Evolutionary conservation across 768 basidiomycete genomes (phyloP).

Genomic region (Phlegmacium glaucopus): DNA sequence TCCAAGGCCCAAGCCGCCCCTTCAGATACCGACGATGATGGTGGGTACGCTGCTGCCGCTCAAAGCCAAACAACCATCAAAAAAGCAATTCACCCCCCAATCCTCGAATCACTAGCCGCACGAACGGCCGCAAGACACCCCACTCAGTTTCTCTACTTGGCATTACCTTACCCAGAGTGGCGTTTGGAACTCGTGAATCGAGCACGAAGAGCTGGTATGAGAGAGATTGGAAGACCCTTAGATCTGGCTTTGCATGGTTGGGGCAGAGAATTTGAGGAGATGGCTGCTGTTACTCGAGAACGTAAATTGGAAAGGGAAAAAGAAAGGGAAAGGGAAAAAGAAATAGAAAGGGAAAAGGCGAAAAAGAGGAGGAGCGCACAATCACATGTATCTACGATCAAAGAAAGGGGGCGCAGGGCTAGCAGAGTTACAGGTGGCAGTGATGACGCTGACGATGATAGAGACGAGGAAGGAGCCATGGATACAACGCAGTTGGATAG

Average conservation of each 20-base stretch:
- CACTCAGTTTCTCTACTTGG: constrained; percentile 24
- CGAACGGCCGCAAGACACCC: constrained; percentile 3
- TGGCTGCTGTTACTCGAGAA: background rate
- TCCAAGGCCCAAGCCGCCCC: background rate
- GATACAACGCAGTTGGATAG: background rate
- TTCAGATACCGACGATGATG: constrained; percentile 8
- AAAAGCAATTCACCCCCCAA: constrained; percentile 4
- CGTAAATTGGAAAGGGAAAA: background rate
- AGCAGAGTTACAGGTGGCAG: background rate
- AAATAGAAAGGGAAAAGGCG: constrained; percentile 4
- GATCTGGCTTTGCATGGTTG: constrained; percentile 36
- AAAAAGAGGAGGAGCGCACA: constrained; percentile 7
- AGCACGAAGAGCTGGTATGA: constrained; percentile 56
- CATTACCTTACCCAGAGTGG: constrained; percentile 69
- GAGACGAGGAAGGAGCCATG: constrained; percentile 8
- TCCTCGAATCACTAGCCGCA: background rate
- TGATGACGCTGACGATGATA: background rate
- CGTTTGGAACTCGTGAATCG: constrained; percentile 44
- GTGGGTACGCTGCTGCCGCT: background rate
- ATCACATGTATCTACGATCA: constrained; percentile 10
- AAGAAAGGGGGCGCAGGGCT: constrained; percentile 5
- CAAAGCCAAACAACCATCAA: background rate
- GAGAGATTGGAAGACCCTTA: constrained; percentile 53
- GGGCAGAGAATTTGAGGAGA: constrained; percentile 1
- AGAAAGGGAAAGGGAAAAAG: constrained; percentile 1